Evolutionary conservation across 305 asterid species (phyloP).

Genomic region (Fraxinus angustifolia): DNA sequence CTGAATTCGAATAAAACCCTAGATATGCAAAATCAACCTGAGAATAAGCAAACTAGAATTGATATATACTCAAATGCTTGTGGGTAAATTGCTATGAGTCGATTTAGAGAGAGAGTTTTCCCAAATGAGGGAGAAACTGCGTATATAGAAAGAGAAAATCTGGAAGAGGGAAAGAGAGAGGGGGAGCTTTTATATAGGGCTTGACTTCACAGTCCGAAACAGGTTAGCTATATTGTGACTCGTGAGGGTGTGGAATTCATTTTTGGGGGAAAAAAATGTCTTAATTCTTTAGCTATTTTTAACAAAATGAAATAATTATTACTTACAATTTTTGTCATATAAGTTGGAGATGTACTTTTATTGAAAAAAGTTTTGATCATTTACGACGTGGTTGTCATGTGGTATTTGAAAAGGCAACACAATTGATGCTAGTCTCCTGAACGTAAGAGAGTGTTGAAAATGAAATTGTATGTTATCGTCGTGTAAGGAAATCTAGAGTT

Average conservation of each 20-base stretch:
- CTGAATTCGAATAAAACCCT: constrained; percentile 45
- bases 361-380: too few species aligned
- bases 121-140: constrained; percentile 22
- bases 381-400: too few species aligned
- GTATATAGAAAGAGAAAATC: constrained; percentile 24
- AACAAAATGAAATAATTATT: not conserved
- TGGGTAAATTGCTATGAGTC: constrained; percentile 22
- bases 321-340: too few species aligned
- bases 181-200: not conserved
- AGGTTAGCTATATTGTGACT: not conserved
- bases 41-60: constrained; percentile 3
- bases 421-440: too few species aligned
- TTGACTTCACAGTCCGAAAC: not conserved
- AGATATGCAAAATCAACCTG: constrained; percentile 13
- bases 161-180: not conserved
- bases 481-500: too few species aligned
- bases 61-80: constrained; percentile 4
- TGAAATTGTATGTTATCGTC: too few species aligned
- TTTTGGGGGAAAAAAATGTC: not conserved
- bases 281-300: not conserved
- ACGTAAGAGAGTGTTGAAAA: too few species aligned
- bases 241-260: not conserved
- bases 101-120: constrained; percentile 23
- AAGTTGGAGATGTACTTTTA: too few species aligned
- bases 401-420: too few species aligned